These are phyloP conservation scores for Nidularia pulvinata DNA, from an alignment of 768 basidiomycete species.

Conservation along the genomic window DNA sequence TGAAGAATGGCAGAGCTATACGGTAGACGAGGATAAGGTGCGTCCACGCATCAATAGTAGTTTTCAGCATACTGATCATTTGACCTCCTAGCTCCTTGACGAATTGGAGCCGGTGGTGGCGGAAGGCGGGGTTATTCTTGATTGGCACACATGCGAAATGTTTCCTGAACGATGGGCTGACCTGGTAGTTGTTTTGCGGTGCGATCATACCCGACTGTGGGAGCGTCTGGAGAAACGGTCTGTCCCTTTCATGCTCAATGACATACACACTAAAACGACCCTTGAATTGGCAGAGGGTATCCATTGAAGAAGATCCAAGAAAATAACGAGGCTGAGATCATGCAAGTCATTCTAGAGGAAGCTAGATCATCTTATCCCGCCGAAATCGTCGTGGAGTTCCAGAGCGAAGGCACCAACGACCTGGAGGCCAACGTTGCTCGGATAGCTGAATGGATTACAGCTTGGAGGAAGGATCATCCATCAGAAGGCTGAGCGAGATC, in stretches of 20 bases:
- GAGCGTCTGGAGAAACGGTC: constrained; percentile 91
- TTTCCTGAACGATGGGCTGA: constrained; percentile 98
- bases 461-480: constrained; percentile 56
- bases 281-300: constrained; percentile 61
- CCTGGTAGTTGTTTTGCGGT: constrained; percentile 89
- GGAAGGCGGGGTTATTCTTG: constrained; percentile 81
- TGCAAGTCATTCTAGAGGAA: constrained; percentile 90
- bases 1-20: constrained; percentile 94
- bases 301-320: constrained; percentile 94
- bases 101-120: constrained; percentile 76
- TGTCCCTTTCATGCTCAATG: constrained; percentile 2
- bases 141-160: constrained; percentile 93
- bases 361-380: constrained; percentile 82
- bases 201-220: constrained; percentile 88
- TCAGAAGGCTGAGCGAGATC: neutral
- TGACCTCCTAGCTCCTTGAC: constrained; percentile 70
- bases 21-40: constrained; percentile 96
- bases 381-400: constrained; percentile 87
- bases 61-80: constrained; percentile 5
- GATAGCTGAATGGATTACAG: constrained; percentile 85
- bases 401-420: constrained; percentile 76
- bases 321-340: constrained; percentile 98
- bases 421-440: constrained; percentile 86
- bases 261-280: constrained; percentile 2
- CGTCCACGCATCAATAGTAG: constrained; percentile 12